Percentiles rank a stretch among this genome's conserved stretches.
Conservation (phyloP, 2,329 filamentous ascomycete genomes). For the Didymella sp. region DNA sequence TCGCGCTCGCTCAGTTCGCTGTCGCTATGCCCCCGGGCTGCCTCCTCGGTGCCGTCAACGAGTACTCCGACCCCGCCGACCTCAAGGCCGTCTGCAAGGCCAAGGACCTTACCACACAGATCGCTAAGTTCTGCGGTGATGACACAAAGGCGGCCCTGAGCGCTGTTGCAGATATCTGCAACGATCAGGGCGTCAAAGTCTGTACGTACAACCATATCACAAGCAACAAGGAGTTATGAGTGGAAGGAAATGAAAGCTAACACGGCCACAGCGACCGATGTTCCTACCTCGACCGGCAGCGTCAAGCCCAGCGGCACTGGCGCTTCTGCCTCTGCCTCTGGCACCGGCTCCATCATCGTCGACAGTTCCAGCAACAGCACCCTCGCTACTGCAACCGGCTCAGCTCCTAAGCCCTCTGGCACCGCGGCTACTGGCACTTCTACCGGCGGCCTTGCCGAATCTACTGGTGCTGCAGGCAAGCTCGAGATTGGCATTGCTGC, state of each 20-base stretch:
- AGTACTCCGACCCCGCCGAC: conserved; percentile 36
- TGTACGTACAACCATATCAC: conserved; percentile 30
- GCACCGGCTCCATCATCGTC: conserved; percentile 17
- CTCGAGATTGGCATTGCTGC: conserved; percentile 36
- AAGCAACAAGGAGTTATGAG: not conserved
- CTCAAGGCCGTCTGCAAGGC: conserved; percentile 37
- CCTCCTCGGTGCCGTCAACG: conserved; percentile 42
- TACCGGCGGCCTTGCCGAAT: conserved; percentile 16
- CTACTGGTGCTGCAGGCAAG: conserved; percentile 33
- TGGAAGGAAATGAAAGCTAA: conserved; percentile 3
- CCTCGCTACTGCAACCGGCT: conserved; percentile 18
- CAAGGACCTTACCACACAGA: conserved; percentile 35
- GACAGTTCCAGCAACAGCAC: conserved; percentile 17
- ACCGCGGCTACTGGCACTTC: conserved; percentile 16
- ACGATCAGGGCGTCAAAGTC: conserved; percentile 36
- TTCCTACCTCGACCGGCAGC: conserved; percentile 27
- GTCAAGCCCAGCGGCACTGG: conserved; percentile 22
- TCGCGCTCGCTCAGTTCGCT: conserved; percentile 34
- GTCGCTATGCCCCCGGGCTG: conserved; percentile 38
- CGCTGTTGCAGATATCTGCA: conserved; percentile 41
- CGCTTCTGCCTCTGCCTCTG: conserved; percentile 22
- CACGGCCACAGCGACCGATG: conserved; percentile 24
- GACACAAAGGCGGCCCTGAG: conserved; percentile 31
- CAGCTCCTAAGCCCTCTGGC: conserved; percentile 19
- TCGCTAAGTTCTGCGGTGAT: conserved; percentile 36